Evolutionary conservation across 2,329 filamentous ascomycete species (phyloP), one percentile per base, ranked within the genome.

Genomic region (Sclerotinia borealis): DNA sequence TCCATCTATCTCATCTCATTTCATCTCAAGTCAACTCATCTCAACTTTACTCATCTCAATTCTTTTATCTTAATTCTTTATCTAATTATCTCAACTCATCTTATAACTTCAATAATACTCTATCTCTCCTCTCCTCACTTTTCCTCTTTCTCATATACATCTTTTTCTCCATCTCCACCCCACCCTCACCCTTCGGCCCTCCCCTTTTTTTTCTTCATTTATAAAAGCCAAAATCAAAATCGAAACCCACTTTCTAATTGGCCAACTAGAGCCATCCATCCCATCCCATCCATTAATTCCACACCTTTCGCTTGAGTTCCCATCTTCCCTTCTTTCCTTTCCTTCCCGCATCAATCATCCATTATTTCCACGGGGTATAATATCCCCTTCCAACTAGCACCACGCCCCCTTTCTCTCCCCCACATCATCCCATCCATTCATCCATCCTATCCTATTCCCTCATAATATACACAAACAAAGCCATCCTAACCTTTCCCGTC

Each of bases 381-480:
- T 22, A 56, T 56, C 52, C 52, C 52, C 34, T 13, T 36, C 34
- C 25, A 22, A 15, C 25, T 17, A 10, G 17, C 25, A 9, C 34
- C 17, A 4, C 4, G 17, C 49, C 49, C 27, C 15, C 7, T 29
- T 13, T 9, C 37, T 29, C 8, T 22, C 11, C 27, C 43, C 52
- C 22, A 31, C 37, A 22, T 34, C 48, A 47, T 25, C 22, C 43
- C n/a, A 25, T 25, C 43, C 17, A 47, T 47, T 15, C 25, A 4
- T 48, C 25, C 51, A 54, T 29, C 19, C 27, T 19, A 55, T 34
- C 37, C 27, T 9, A 56, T 43, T 13, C 37, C 52, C 17, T 22
- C 48, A 43, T 55, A 55, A 22, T 55, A n/a, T 55, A 55, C 52
- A 55, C 52, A 55, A 41, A 27, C 9, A 55, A 41, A 27, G 8